Evolutionary conservation across 2,329 filamentous ascomycete species (phyloP).

Genomic region (Raffaelea ambrosiae): DNA sequence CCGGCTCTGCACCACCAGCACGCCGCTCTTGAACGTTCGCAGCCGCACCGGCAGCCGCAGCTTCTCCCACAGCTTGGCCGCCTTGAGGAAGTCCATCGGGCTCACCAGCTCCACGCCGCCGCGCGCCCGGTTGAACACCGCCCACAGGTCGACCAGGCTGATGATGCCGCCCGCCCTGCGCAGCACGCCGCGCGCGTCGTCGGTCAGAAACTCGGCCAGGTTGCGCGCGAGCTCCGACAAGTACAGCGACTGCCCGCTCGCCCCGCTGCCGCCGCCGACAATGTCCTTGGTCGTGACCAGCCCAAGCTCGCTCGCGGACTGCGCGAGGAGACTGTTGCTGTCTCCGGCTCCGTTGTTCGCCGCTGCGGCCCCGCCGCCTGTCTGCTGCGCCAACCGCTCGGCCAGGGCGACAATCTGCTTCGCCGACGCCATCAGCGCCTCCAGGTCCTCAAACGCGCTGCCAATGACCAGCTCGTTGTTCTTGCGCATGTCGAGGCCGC

Average conservation of each 20-base stretch:
- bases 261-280: constrained; percentile 49
- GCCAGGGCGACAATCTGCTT: constrained; percentile 93
- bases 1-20: constrained; percentile 84
- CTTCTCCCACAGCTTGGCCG: constrained; percentile 79
- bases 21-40: constrained; percentile 81
- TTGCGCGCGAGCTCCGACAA: constrained; percentile 79
- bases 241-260: constrained; percentile 72
- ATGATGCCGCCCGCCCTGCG: constrained; percentile 79
- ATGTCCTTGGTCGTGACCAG: constrained; percentile 94
- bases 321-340: constrained; percentile 62
- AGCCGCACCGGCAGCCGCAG: constrained; percentile 79
- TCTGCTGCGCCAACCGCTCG: constrained; percentile 71
- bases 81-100: constrained; percentile 84
- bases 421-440: constrained; percentile 93
- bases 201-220: constrained; percentile 79
- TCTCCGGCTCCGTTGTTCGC: constrained; percentile 24
- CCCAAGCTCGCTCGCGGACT: constrained; percentile 76
- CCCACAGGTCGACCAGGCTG: constrained; percentile 84
- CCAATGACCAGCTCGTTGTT: constrained; percentile 93
- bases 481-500: constrained; percentile 74
- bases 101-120: constrained; percentile 93
- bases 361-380: constrained; percentile 20
- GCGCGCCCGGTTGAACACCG: constrained; percentile 85
- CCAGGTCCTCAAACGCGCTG: constrained; percentile 88
- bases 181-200: constrained; percentile 71